phyloP scores from a whole-genome alignment of 202 grass and related monocot genomes.

The Brachypodium distachyon region DNA sequence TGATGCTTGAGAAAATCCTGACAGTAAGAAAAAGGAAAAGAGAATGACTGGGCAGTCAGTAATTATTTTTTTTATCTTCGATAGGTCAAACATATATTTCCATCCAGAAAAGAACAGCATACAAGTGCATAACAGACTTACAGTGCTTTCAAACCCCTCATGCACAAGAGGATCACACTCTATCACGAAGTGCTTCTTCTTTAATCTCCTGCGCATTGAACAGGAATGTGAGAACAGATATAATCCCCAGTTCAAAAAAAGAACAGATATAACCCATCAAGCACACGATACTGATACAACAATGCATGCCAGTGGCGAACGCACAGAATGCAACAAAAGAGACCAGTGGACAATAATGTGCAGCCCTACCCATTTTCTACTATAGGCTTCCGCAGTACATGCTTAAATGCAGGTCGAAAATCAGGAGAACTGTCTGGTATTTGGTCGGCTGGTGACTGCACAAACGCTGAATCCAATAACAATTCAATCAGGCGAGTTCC shows the following conservation, averaged over 20 bases:
- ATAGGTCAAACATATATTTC: not conserved
- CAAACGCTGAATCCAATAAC: conserved; percentile 81
- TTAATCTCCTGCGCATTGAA: conserved; percentile 46
- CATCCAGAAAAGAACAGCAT: not conserved
- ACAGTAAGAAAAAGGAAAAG: not conserved
- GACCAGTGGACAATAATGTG: not conserved
- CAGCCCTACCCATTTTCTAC: conserved; percentile 65
- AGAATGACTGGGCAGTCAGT: not conserved
- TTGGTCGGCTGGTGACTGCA: conserved; percentile 59
- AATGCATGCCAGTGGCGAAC: not conserved
- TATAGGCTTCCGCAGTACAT: conserved; percentile 39
- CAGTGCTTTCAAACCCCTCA: conserved; percentile 68
- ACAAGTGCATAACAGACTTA: conserved; percentile 39
- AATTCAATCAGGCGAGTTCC: conserved; percentile 79
- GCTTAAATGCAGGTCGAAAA: conserved; percentile 91
- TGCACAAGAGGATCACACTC: conserved; percentile 84
- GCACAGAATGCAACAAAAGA: not conserved
- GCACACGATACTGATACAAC: not conserved
- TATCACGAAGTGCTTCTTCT: conserved; percentile 71
- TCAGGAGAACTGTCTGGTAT: conserved; percentile 49
- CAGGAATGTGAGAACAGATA: conserved; percentile 19
- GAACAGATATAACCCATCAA: not conserved
- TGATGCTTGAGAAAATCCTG: not conserved
- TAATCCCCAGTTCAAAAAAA: conserved; percentile 16
- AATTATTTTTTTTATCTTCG: too few relatives aligned